Evolutionary conservation across 352 stramenopile species (phyloP).

Genomic region (Peronosclerospora sorghi): DNA sequence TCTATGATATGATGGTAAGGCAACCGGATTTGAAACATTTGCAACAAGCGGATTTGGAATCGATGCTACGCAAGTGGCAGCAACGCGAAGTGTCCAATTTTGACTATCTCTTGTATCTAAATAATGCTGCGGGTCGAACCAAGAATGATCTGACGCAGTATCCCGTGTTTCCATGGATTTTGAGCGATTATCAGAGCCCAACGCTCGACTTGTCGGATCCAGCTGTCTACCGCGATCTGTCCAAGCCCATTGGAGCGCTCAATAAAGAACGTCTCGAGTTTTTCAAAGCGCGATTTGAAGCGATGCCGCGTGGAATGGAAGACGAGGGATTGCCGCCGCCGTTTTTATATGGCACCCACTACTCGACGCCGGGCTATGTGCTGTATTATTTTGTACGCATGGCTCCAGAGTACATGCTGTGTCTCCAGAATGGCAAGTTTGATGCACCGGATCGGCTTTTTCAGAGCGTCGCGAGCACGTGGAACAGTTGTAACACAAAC

Average conservation of each 20-base stretch:
- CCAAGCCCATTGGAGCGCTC: conserved; percentile 91
- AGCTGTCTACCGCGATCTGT: conserved; percentile 88
- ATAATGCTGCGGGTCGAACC: conserved; percentile 77
- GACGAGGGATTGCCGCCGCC: conserved; percentile 76
- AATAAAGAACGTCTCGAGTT: conserved; percentile 82
- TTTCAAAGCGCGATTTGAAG: conserved; percentile 82
- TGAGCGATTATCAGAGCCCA: conserved; percentile 81
- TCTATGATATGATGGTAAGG: conserved; percentile 79
- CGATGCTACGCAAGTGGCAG: conserved; percentile 80
- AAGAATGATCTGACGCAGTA: conserved; percentile 92
- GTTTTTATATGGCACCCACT: conserved; percentile 96
- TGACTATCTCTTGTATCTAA: conserved; percentile 84
- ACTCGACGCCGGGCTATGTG: conserved; percentile 90
- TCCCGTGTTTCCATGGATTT: conserved; percentile 96
- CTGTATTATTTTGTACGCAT: conserved; percentile 98
- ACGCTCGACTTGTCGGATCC: conserved; percentile 80
- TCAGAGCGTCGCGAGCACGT: conserved; percentile 88
- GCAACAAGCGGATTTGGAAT: conserved; percentile 52
- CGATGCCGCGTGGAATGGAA: conserved; percentile 85
- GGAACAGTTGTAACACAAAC: conserved; percentile 76
- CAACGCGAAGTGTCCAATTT: conserved; percentile 91
- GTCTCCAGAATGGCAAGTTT: conserved; percentile 97
- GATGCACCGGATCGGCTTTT: conserved; percentile 98
- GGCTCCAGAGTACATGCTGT: conserved; percentile 92
- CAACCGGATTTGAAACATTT: conserved; percentile 55